These are phyloP conservation scores for Paxillus rubicundulus DNA, from an alignment of 768 basidiomycete genomes.

Conservation along the genomic window DNA sequence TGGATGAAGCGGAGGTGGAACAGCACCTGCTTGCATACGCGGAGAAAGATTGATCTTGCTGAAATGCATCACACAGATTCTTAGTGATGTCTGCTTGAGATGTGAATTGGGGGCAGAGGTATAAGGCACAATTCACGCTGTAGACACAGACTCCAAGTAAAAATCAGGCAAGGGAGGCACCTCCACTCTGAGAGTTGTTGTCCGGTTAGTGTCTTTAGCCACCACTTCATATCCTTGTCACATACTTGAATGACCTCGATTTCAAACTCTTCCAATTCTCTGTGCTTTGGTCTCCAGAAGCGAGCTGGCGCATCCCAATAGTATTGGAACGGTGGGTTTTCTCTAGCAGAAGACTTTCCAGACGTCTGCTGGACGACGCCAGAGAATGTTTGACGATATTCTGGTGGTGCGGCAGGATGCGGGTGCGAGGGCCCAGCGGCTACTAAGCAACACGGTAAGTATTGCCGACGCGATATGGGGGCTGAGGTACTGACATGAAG, in stretches of 20 bases:
- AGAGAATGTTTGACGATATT: constrained; percentile 50
- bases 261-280: constrained; percentile 52
- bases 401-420: constrained; percentile 68
- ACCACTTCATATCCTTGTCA: background rate
- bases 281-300: constrained; percentile 52
- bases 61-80: constrained; percentile 1
- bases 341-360: background rate
- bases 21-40: constrained; percentile 80
- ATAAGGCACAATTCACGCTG: constrained; percentile 8
- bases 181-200: constrained; percentile 52
- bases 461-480: background rate
- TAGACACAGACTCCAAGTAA: constrained; percentile 1
- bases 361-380: constrained; percentile 39
- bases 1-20: constrained; percentile 77
- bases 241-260: constrained; percentile 67
- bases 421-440: constrained; percentile 44
- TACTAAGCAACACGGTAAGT: constrained; percentile 14
- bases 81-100: background rate
- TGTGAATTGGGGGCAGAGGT: background rate
- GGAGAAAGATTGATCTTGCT: constrained; percentile 70
- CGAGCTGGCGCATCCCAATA: constrained; percentile 70
- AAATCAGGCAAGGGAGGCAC: constrained; percentile 50
- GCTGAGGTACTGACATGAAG: constrained; percentile 37
- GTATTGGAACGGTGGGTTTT: constrained; percentile 34
- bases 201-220: background rate